phyloP scores from a whole-genome alignment of 805 yeast genomes.

The Suhomyces sp. region DNA sequence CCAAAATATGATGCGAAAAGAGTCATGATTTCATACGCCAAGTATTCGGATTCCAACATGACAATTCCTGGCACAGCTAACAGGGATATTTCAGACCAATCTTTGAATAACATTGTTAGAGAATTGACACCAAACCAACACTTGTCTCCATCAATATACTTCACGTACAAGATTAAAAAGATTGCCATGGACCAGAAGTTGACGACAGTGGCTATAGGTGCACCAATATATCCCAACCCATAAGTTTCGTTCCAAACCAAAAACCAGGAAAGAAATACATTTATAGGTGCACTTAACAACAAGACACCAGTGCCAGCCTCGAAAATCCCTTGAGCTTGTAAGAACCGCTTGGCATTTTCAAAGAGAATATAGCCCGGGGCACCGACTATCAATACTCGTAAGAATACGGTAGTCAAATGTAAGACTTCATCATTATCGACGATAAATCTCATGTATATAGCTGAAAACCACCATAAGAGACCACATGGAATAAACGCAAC shows the following conservation, averaged over 20 bases:
- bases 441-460: conserved; percentile 23
- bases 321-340: conserved; percentile 47
- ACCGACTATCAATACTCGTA: conserved; percentile 34
- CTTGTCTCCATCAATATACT: conserved; percentile 53
- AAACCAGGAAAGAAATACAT: conserved; percentile 37
- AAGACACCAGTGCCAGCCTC: conserved; percentile 46
- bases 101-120: conserved; percentile 28
- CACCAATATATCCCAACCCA: conserved; percentile 43
- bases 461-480: conserved; percentile 39
- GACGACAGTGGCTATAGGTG: conserved; percentile 41
- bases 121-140: conserved; percentile 67
- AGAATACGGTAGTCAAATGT: conserved; percentile 30
- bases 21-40: conserved; percentile 47
- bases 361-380: conserved; percentile 45
- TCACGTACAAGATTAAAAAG: conserved; percentile 33
- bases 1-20: conserved; percentile 47
- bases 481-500: conserved; percentile 38
- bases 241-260: conserved; percentile 40
- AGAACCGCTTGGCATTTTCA: conserved; percentile 39
- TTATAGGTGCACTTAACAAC: conserved; percentile 40
- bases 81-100: conserved; percentile 35
- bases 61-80: conserved; percentile 45
- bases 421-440: conserved; percentile 35
- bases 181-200: conserved; percentile 42
- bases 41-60: conserved; percentile 44